Conservation (phyloP, 2,329 filamentous ascomycete species). For the Neofusicoccum kwambonambiense region DNA sequence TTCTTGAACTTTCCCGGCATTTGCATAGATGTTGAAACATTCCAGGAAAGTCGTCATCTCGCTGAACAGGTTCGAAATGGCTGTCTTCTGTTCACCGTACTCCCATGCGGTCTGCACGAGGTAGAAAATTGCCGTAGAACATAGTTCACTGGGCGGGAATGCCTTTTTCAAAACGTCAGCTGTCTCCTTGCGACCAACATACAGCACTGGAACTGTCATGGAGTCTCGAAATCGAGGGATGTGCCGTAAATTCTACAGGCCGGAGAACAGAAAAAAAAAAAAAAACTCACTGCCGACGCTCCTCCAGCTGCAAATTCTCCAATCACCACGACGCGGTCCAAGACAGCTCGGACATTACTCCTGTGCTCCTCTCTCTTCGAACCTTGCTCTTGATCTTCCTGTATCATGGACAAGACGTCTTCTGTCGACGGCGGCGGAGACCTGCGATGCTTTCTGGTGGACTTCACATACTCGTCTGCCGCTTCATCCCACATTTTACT, state of each 20-base stretch:
- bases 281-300: background rate
- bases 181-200: background rate
- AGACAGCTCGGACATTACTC: background rate
- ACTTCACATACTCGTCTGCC: background rate
- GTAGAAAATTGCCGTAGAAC: background rate
- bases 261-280: too few relatives aligned
- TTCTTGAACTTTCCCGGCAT: background rate
- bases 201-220: too few relatives aligned
- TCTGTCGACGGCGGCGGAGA: background rate
- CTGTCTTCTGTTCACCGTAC: background rate
- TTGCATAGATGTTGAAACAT: background rate
- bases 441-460: background rate
- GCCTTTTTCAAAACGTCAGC: background rate
- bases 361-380: background rate
- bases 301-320: background rate
- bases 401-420: background rate
- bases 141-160: background rate
- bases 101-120: background rate
- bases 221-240: too few relatives aligned
- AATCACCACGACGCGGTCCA: background rate
- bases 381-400: background rate
- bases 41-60: background rate
- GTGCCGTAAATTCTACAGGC: too few relatives aligned
- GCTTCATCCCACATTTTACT: background rate
- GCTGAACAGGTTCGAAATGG: background rate